Conservation (phyloP, 345 rosid genomes). For the Rhodomyrtus tomentosa region DNA sequence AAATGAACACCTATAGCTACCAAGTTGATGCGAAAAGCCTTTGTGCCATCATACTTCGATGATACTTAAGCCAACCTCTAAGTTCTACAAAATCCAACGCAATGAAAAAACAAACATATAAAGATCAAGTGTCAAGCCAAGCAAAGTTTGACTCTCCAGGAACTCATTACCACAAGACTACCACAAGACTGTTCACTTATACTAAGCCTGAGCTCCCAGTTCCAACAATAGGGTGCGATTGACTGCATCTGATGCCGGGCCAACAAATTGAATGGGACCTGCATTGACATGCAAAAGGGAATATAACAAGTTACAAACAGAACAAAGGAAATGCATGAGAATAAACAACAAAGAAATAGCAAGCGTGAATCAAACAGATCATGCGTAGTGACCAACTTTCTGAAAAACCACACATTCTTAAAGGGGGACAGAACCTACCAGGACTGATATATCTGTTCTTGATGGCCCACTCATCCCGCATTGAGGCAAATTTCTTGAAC, state of each 20-base stretch:
- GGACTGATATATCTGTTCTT: constrained; percentile 80
- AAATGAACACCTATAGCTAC: background rate
- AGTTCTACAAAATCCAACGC: background rate
- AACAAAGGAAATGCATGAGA: background rate
- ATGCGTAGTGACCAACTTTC: background rate
- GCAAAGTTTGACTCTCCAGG: background rate
- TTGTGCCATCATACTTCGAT: background rate
- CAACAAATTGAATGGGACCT: constrained; percentile 92
- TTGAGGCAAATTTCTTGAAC: constrained; percentile 59
- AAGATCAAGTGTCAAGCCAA: background rate
- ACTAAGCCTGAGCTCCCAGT: constrained; percentile 54
- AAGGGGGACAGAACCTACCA: constrained; percentile 37
- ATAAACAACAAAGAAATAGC: background rate
- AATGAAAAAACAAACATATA: background rate
- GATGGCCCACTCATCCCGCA: constrained; percentile 81
- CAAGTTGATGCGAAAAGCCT: background rate
- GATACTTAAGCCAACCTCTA: background rate
- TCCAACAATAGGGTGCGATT: constrained; percentile 71
- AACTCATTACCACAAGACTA: background rate
- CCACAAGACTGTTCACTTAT: background rate
- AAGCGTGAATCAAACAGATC: background rate
- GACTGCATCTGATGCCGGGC: constrained; percentile 49
- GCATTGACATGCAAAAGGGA: background rate
- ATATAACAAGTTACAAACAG: background rate
- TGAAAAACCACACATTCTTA: background rate